phyloP scores from a whole-genome alignment of 345 rosid species.

The Physaria fendleri region DNA sequence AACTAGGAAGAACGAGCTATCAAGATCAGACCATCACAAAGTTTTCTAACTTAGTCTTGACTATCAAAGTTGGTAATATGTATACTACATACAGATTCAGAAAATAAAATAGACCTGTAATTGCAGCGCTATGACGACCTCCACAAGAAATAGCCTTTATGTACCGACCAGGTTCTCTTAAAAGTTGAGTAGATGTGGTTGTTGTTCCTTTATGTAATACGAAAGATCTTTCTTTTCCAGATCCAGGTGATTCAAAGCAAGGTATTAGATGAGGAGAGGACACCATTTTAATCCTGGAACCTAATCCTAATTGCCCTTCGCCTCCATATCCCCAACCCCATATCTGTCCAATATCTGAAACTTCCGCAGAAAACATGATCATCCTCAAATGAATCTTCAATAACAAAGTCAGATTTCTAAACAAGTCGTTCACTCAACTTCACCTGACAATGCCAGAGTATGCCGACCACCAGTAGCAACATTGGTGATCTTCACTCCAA shows the following conservation, averaged over 20 bases:
- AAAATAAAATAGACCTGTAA: conserved; percentile 53
- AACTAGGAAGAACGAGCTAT: conserved; percentile 17
- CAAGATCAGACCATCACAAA: not conserved
- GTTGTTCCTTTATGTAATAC: conserved; percentile 38
- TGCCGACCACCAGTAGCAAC: conserved; percentile 91
- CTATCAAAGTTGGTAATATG: not conserved
- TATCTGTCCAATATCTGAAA: conserved; percentile 93
- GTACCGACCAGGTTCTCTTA: conserved; percentile 44
- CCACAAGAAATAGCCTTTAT: conserved; percentile 76
- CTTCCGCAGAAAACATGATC: conserved; percentile 59
- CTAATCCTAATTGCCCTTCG: conserved; percentile 90
- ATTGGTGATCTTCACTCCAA: conserved; percentile 57
- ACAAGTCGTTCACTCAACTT: conserved; percentile 13
- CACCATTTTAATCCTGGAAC: conserved; percentile 68
- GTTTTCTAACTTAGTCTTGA: not conserved
- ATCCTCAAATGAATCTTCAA: conserved; percentile 57
- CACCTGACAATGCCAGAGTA: conserved; percentile 81
- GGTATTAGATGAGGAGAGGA: conserved; percentile 78
- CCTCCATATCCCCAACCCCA: conserved; percentile 99
- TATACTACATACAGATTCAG: not conserved
- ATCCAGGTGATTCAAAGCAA: conserved; percentile 44
- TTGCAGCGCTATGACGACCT: conserved; percentile 74
- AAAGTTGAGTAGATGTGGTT: conserved; percentile 29
- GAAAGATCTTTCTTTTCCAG: conserved; percentile 42
- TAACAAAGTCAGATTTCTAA: conserved; percentile 32